Percentiles rank a stretch among this genome's conserved stretches.
Conservation (phyloP, 2,329 filamentous ascomycete species). For the Esteya vermicola region DNA sequence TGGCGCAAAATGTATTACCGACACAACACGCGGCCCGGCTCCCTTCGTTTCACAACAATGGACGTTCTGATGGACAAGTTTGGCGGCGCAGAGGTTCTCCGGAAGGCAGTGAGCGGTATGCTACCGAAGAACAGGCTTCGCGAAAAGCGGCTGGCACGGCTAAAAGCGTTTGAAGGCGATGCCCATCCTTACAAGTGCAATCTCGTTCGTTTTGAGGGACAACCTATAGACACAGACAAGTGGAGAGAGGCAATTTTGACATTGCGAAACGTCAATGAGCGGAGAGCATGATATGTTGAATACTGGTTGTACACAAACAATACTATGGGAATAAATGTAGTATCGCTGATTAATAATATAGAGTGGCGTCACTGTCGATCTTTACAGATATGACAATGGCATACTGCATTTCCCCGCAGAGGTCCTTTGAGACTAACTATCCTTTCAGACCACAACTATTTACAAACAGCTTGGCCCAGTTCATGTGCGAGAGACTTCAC, state of each 20-base stretch:
- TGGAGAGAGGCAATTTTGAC: constrained; percentile 38
- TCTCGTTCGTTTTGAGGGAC: constrained; percentile 56
- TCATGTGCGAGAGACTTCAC: constrained; percentile 55
- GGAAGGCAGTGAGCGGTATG: constrained; percentile 92
- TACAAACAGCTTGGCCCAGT: too few relatives aligned
- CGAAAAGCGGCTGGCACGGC: constrained; percentile 69
- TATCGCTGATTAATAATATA: too few relatives aligned
- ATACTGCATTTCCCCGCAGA: too few relatives aligned
- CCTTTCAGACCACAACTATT: too few relatives aligned
- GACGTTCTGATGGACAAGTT: constrained; percentile 88
- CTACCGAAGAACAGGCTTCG: constrained; percentile 89
- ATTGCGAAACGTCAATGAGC: constrained; percentile 32
- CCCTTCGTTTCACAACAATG: constrained; percentile 81
- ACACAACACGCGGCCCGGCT: constrained; percentile 82
- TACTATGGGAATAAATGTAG: too few relatives aligned
- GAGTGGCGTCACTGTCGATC: too few relatives aligned
- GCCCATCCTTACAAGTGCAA: constrained; percentile 88
- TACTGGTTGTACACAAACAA: background rate
- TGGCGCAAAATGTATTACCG: constrained; percentile 93
- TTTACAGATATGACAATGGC: too few relatives aligned
- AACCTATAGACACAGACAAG: constrained; percentile 35
- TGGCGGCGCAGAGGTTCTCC: constrained; percentile 80
- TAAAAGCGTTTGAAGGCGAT: constrained; percentile 93
- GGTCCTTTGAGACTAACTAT: too few relatives aligned
- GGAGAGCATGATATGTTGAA: constrained; percentile 30